Evolutionary conservation across 164 flowering plant species (phyloP), one percentile per base, ranked within the genome.

Genomic region (Tetracentron sinense): DNA sequence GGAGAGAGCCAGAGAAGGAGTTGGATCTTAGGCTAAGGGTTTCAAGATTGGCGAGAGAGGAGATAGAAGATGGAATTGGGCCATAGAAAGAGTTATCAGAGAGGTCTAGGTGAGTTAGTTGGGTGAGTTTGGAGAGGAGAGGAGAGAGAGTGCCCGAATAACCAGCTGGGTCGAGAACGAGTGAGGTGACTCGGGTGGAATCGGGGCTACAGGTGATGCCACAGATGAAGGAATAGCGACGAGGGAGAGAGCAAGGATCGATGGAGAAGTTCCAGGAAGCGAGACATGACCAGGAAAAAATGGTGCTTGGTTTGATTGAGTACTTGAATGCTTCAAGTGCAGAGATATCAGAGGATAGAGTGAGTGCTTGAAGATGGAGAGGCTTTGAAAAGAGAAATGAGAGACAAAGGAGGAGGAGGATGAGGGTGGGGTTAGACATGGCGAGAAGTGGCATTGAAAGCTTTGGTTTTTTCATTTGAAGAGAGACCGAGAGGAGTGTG

Each of bases 111-210:
- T 56, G 58, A 50, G 56, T 48, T 28, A 92, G 85, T 2, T 74
- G 70, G 51, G 84, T 69, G 75, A 92, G 92, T 1, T 62, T 25
- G 56, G 92, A 87, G 23, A 92, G 31, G 69, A 78, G 77, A 0
- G 94, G 92, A 26, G 86, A 56, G 74, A 92, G 78, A 3, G 68
- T 62, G 56, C 85, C 96, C 0, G 87, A 75, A 81, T 88, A 88
- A 21, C 84, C 85, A 29, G 72, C 81, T 1, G 88, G 79, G 70
- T 88, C 96, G 54, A 88, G 87, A 28, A 77, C 76, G 75, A 88
- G 64, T 20, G 81, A 64, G 38, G 57, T 76, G 71, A 88, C 71
- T 0, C 87, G 75, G 46, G 79, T 46, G 17, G 85, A 64, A 72
- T 71, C 84, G 19, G 76, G 28, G 42, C 69, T 54, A 79, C 96